phyloP scores from a whole-genome alignment of 495 filamentous ascomycete species.

The Thermothielavioides terrestris region DNA sequence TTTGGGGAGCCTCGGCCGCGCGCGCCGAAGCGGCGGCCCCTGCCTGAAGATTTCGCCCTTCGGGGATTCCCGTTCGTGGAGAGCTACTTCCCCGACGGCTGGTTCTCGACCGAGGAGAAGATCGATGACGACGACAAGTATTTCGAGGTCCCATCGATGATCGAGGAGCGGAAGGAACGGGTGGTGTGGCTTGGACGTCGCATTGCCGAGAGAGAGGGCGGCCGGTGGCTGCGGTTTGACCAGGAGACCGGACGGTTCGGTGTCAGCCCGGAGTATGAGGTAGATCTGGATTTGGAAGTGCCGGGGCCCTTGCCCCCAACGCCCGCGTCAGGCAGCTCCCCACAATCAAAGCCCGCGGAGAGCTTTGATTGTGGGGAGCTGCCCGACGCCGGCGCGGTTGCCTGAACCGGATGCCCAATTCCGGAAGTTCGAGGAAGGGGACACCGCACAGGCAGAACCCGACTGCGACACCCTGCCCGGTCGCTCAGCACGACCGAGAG shows the following conservation, averaged over 20 bases:
- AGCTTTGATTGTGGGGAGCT: conserved; percentile 21
- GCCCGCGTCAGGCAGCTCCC: too few species aligned
- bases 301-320: neutral
- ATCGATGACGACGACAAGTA: conserved; percentile 71
- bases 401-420: too few species aligned
- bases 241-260: conserved; percentile 24
- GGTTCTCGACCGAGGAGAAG: conserved; percentile 54
- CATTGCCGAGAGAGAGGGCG: conserved; percentile 37
- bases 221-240: conserved; percentile 32
- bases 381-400: conserved; percentile 14
- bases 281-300: conserved; percentile 14
- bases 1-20: conserved; percentile 30
- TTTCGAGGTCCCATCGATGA: conserved; percentile 59
- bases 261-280: conserved; percentile 21
- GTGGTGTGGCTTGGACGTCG: conserved; percentile 61
- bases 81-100: conserved; percentile 57
- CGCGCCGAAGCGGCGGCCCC: conserved; percentile 37
- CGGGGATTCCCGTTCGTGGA: conserved; percentile 67
- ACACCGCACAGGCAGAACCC: too few species aligned
- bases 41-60: conserved; percentile 79
- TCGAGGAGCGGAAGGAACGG: conserved; percentile 57
- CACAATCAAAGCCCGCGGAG: too few species aligned
- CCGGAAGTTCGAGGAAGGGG: too few species aligned
- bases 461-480: too few species aligned
- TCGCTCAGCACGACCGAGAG: too few species aligned